Evolutionary conservation across 768 basidiomycete genomes (phyloP).

Genomic region (Pleurotus platypus): DNA sequence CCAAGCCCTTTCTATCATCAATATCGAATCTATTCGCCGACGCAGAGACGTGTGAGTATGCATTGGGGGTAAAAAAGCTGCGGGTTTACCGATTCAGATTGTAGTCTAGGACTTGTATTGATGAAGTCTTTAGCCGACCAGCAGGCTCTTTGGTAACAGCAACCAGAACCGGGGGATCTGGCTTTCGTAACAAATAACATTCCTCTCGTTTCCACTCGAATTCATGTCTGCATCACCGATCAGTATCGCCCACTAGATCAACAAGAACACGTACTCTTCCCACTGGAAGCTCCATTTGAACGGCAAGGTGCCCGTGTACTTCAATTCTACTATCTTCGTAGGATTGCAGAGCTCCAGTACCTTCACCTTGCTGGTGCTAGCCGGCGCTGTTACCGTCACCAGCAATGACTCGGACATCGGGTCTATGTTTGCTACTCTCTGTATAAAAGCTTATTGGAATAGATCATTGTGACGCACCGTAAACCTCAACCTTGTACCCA

Average conservation of each 20-base stretch:
- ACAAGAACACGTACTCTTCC: slow-evolving; percentile 63
- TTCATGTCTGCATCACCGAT: slow-evolving; percentile 50
- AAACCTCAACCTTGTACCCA: slow-evolving; percentile 63
- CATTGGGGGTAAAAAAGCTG: not conserved
- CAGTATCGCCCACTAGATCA: not conserved
- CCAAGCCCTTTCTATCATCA: slow-evolving; percentile 79
- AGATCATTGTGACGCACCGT: slow-evolving; percentile 41
- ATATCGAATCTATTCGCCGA: slow-evolving; percentile 65
- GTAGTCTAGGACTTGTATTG: slow-evolving; percentile 80
- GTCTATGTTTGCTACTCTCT: slow-evolving; percentile 37
- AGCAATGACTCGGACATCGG: slow-evolving; percentile 71
- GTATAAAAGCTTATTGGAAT: too few species aligned
- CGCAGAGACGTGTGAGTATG: not conserved
- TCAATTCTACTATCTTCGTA: slow-evolving; percentile 63
- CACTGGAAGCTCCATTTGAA: slow-evolving; percentile 81
- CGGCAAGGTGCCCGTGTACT: slow-evolving; percentile 65
- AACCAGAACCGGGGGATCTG: slow-evolving; percentile 83
- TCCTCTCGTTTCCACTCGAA: slow-evolving; percentile 87
- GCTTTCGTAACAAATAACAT: slow-evolving; percentile 80
- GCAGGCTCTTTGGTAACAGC: slow-evolving; percentile 76
- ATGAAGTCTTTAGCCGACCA: slow-evolving; percentile 58
- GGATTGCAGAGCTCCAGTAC: slow-evolving; percentile 76
- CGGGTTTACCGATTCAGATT: slow-evolving; percentile 67
- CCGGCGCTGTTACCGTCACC: slow-evolving; percentile 61
- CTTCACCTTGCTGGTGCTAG: slow-evolving; percentile 67